These are phyloP conservation scores for Fomes fomentarius DNA, from an alignment of 1,284 basidiomycete species.

Conservation along the genomic window DNA sequence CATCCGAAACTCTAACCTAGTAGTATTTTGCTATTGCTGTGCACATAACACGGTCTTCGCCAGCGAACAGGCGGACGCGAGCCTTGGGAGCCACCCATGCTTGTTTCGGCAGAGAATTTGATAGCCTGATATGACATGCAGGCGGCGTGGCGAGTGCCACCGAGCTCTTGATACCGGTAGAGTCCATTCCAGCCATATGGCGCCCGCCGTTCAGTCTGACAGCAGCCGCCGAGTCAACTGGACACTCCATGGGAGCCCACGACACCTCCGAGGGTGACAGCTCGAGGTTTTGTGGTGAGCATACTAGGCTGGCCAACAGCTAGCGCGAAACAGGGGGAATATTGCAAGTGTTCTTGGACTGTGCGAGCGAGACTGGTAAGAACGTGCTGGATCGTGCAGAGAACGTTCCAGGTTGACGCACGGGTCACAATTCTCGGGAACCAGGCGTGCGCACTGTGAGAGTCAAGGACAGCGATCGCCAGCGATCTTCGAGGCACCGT, in stretches of 20 bases:
- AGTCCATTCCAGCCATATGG: no score
- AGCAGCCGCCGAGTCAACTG: not conserved
- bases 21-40: no score
- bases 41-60: not conserved
- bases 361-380: not conserved
- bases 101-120: not conserved
- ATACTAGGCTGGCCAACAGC: not conserved
- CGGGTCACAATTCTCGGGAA: not conserved
- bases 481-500: no score
- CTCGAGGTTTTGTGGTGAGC: not conserved
- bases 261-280: not conserved
- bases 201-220: not conserved
- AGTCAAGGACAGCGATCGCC: not conserved
- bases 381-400: not conserved
- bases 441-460: not conserved
- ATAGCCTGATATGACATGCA: not conserved
- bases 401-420: not conserved
- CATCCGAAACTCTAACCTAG: no score
- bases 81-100: not conserved
- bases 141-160: not conserved
- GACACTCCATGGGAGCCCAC: not conserved
- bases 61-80: not conserved
- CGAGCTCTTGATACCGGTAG: no score
- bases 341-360: not conserved
- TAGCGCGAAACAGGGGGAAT: no score